These are phyloP conservation scores for Saksenaea vasiformis DNA, from an alignment of 371 early-diverging fungal genomes.

Conservation along the genomic window DNA sequence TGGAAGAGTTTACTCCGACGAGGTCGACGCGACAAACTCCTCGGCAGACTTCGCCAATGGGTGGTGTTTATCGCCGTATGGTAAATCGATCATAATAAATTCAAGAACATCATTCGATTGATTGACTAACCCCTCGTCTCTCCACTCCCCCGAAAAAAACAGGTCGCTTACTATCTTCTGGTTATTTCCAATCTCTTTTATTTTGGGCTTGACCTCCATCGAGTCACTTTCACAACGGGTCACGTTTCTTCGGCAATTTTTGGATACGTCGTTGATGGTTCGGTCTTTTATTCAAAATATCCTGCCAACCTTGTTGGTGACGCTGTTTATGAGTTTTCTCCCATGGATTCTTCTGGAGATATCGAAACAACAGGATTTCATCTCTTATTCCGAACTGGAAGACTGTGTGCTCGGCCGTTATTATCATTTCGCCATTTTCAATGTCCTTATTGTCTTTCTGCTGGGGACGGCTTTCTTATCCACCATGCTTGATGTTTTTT, in stretches of 20 bases:
- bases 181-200: constrained; percentile 68
- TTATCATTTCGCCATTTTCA: constrained; percentile 89
- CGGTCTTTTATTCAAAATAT: constrained; percentile 64
- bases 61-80: constrained; percentile 59
- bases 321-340: constrained; percentile 67
- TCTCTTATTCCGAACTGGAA: constrained; percentile 64
- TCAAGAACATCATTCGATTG: too few relatives aligned
- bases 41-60: constrained; percentile 44
- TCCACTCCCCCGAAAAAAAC: constrained; percentile 7
- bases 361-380: constrained; percentile 59
- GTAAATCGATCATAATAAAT: too few relatives aligned
- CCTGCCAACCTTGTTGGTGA: constrained; percentile 63
- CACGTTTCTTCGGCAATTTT: constrained; percentile 50
- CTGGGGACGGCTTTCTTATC: constrained; percentile 79
- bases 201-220: constrained; percentile 71
- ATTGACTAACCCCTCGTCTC: too few relatives aligned
- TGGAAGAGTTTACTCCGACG: constrained; percentile 81
- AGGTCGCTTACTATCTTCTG: constrained; percentile 73
- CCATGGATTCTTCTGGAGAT: constrained; percentile 58
- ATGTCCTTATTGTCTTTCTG: constrained; percentile 84
- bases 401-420: constrained; percentile 73
- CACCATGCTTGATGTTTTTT: constrained; percentile 69
- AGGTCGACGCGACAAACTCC: constrained; percentile 42
- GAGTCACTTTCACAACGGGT: constrained; percentile 67
- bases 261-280: constrained; percentile 52